A percentile compares a stretch with the other conserved stretches of the same genome.
These are phyloP conservation scores for Lyophyllum atratum DNA, from an alignment of 768 basidiomycete species.

Conservation along the genomic window DNA sequence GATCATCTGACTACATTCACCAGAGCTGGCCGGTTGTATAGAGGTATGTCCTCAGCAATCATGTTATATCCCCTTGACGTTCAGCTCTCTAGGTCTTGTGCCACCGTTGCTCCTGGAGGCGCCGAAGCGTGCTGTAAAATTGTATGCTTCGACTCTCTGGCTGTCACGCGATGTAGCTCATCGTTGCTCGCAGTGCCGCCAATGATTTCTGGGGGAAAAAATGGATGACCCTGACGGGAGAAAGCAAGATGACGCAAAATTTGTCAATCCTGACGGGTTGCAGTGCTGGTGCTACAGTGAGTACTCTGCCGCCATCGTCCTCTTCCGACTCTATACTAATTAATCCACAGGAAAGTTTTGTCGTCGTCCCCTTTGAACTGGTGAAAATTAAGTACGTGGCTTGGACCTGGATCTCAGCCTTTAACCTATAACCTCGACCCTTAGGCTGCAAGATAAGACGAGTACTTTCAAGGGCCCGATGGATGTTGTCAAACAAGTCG, in stretches of 20 bases:
- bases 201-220: slow-evolving; percentile 98
- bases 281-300: slow-evolving; percentile 85
- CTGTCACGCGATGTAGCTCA: slow-evolving; percentile 2
- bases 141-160: slow-evolving; percentile 45
- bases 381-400: slow-evolving; percentile 77
- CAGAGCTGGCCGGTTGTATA: slow-evolving; percentile 83
- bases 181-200: slow-evolving; percentile 52
- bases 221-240: slow-evolving; percentile 60
- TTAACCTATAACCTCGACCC: neutral
- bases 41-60: slow-evolving; percentile 50
- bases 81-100: slow-evolving; percentile 64
- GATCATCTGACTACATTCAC: slow-evolving; percentile 19
- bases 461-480: slow-evolving; percentile 90
- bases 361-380: slow-evolving; percentile 95
- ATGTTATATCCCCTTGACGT: neutral
- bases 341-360: slow-evolving; percentile 72
- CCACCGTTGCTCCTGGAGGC: slow-evolving; percentile 95
- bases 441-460: slow-evolving; percentile 87
- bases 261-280: slow-evolving; percentile 92
- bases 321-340: neutral
- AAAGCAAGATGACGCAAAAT: slow-evolving; percentile 83
- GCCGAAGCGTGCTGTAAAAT: slow-evolving; percentile 97
- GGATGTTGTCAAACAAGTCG: slow-evolving; percentile 82
- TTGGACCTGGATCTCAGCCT: neutral
- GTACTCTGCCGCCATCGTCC: neutral